Conservation (phyloP, 352 stramenopile genomes). For the Phytophthora ramorum region DNA sequence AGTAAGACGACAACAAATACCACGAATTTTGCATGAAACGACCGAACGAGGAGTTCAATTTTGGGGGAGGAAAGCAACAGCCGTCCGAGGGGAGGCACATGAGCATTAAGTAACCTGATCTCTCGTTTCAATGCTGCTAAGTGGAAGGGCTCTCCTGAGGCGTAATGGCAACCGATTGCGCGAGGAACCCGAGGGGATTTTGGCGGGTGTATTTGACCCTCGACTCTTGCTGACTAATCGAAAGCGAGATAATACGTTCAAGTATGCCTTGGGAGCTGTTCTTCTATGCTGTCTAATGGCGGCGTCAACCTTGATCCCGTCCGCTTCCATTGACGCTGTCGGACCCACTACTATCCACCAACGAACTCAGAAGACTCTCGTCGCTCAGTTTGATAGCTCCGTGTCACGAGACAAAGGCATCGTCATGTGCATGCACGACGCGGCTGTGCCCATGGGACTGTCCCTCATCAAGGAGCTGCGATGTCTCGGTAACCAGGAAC, state of each 20-base stretch:
- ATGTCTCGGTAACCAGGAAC: conserved; percentile 9
- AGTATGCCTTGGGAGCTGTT: too few relatives aligned
- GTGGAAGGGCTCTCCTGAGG: too few relatives aligned
- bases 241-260: too few relatives aligned
- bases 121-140: too few relatives aligned
- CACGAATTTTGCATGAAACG: too few relatives aligned
- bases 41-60: too few relatives aligned
- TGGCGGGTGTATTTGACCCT: not conserved
- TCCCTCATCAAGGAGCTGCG: conserved; percentile 8
- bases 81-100: too few relatives aligned
- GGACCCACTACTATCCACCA: not conserved
- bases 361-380: not conserved
- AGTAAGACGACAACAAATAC: too few relatives aligned
- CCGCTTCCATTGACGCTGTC: not conserved
- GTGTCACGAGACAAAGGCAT: conserved; percentile 5
- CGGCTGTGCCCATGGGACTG: conserved; percentile 2
- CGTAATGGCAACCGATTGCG: not conserved
- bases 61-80: too few relatives aligned
- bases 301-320: too few relatives aligned
- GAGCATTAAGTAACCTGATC: too few relatives aligned
- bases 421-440: conserved; percentile 21
- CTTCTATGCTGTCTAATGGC: too few relatives aligned
- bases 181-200: not conserved
- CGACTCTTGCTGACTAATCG: not conserved
- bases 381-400: not conserved